Evolutionary conservation across 805 yeast species (phyloP).

Genomic region (Scheffersomyces ergatensis): DNA sequence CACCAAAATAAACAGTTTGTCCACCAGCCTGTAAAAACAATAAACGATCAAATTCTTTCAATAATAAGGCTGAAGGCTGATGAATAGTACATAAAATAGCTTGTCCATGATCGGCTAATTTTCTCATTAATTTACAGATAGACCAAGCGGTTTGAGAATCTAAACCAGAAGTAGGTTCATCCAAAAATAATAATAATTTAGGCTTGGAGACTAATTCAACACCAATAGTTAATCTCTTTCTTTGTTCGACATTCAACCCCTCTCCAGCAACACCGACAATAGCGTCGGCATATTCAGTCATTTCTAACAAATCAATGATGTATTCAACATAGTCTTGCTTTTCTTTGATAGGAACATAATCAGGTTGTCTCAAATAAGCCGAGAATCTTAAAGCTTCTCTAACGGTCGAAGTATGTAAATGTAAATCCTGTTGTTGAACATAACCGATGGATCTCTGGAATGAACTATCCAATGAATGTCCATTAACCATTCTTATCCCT

Average conservation of each 20-base stretch:
- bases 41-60: slow-evolving; percentile 76
- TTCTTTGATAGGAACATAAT: slow-evolving; percentile 51
- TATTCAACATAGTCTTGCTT: slow-evolving; percentile 69
- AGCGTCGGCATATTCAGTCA: slow-evolving; percentile 72
- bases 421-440: slow-evolving; percentile 80
- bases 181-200: slow-evolving; percentile 34
- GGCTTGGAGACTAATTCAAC: slow-evolving; percentile 43
- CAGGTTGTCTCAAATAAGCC: slow-evolving; percentile 70
- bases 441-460: slow-evolving; percentile 79
- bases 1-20: slow-evolving; percentile 78
- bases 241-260: slow-evolving; percentile 45
- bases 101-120: slow-evolving; percentile 40
- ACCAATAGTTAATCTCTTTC: slow-evolving; percentile 41
- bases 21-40: slow-evolving; percentile 73
- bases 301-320: slow-evolving; percentile 63
- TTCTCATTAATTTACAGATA: slow-evolving; percentile 37
- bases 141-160: slow-evolving; percentile 46
- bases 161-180: slow-evolving; percentile 45
- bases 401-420: slow-evolving; percentile 67
- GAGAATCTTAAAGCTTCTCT: slow-evolving; percentile 73
- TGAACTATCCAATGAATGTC: slow-evolving; percentile 57
- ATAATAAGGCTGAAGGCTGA: slow-evolving; percentile 79
- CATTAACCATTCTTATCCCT: slow-evolving; percentile 62
- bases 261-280: slow-evolving; percentile 74
- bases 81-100: slow-evolving; percentile 61